These are phyloP conservation scores for Urtica urens DNA, from an alignment of 306 rosid genomes.

Conservation along the genomic window DNA sequence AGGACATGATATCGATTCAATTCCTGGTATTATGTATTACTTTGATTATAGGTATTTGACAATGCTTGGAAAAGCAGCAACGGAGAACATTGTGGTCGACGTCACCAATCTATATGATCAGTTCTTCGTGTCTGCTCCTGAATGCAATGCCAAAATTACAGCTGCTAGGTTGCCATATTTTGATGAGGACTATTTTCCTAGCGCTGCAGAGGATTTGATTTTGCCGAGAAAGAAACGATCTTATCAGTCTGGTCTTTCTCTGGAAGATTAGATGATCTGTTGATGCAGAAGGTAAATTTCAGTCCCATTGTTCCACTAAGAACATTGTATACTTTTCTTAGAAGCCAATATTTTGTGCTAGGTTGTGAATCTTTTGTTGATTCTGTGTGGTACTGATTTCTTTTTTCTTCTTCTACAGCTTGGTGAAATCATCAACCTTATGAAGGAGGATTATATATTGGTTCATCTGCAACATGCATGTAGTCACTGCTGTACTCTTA, in stretches of 20 bases:
- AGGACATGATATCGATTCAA: no score
- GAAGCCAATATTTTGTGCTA: no score
- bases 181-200: constrained; percentile 98
- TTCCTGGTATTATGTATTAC: no score
- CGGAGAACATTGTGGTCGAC: constrained; percentile 71
- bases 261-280: constrained; percentile 82
- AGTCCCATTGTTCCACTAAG: no score
- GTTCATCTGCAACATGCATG: constrained; percentile 93
- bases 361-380: background rate
- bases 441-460: constrained; percentile 98
- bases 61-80: constrained; percentile 86
- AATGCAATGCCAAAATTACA: constrained; percentile 79
- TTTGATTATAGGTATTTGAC: constrained; percentile 58
- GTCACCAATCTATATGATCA: constrained; percentile 86
- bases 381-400: background rate
- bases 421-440: constrained; percentile 88
- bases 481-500: constrained; percentile 61
- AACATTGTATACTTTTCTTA: constrained; percentile 6
- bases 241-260: constrained; percentile 90
- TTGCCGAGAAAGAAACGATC: constrained; percentile 95
- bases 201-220: constrained; percentile 96
- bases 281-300: constrained; percentile 84
- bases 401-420: constrained; percentile 41
- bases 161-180: constrained; percentile 95
- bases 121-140: constrained; percentile 76